Evolutionary conservation across 208 protist species (phyloP).

Genomic region (Wallacemonas sp.): DNA sequence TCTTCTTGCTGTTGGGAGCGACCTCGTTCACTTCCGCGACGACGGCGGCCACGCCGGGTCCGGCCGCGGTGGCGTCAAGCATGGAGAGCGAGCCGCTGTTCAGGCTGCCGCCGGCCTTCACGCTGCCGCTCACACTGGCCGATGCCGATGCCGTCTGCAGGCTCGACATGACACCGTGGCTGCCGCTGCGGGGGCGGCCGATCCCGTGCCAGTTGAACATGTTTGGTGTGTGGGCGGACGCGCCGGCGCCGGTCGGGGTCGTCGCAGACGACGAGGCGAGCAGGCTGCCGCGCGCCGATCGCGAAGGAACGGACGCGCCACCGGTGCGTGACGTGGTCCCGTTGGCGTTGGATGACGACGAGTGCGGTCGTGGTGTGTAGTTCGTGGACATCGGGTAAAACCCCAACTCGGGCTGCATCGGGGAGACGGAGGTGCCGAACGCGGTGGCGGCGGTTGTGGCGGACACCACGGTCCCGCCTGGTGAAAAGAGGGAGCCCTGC

Average conservation of each 20-base stretch:
- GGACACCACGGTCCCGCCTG: conserved; percentile 6
- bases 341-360: too few relatives aligned
- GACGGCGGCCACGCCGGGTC: not conserved
- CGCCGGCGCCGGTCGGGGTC: too few relatives aligned
- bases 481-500: not conserved
- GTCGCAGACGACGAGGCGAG: not conserved
- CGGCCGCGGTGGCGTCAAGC: conserved; percentile 3
- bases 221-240: too few relatives aligned
- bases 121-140: not conserved
- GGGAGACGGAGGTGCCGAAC: not conserved
- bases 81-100: not conserved
- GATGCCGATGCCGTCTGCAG: conserved; percentile 1
- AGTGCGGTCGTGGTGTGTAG: too few relatives aligned
- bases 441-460: not conserved
- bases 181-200: conserved; percentile 1
- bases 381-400: too few relatives aligned
- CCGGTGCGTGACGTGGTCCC: not conserved
- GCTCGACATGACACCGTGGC: not conserved
- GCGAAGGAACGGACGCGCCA: not conserved
- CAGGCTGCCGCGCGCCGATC: not conserved
- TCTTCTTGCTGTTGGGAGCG: too few relatives aligned
- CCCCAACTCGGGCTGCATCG: not conserved
- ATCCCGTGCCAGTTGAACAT: not conserved
- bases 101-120: not conserved
- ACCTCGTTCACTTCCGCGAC: too few relatives aligned